phyloP scores from a whole-genome alignment of 495 filamentous ascomycete genomes.

The Talaromyces thailandensis region DNA sequence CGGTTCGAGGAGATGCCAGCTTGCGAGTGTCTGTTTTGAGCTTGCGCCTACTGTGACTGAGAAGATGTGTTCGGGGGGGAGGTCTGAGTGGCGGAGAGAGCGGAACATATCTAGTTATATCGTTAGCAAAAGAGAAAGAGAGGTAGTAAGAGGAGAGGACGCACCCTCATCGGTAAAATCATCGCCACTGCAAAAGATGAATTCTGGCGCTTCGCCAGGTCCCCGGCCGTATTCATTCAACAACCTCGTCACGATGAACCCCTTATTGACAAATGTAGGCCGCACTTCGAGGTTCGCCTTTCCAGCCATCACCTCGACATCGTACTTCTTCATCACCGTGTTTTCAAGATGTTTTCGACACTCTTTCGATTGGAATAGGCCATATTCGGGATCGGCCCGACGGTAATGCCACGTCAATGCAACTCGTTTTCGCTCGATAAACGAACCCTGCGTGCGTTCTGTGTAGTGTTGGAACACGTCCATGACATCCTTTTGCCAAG shows the following conservation, averaged over 20 bases:
- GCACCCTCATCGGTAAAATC: constrained; percentile 96
- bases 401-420: constrained; percentile 97
- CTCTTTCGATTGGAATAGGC: constrained; percentile 60
- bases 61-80: constrained; percentile 61
- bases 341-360: constrained; percentile 69
- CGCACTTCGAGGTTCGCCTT: constrained; percentile 96
- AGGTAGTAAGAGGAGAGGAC: constrained; percentile 9
- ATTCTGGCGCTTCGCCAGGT: constrained; percentile 52
- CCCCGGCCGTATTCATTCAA: constrained; percentile 52
- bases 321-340: constrained; percentile 65
- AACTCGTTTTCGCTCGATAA: constrained; percentile 85
- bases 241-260: constrained; percentile 76
- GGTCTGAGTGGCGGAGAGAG: constrained; percentile 47
- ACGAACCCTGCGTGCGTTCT: constrained; percentile 76
- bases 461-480: constrained; percentile 78
- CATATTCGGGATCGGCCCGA: constrained; percentile 75
- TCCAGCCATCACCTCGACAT: constrained; percentile 89
- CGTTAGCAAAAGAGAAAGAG: constrained; percentile 1
- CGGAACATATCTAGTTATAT: constrained; percentile 48
- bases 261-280: constrained; percentile 93
- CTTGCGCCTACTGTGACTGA: constrained; percentile 81
- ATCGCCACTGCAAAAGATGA: constrained; percentile 84
- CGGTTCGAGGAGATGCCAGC: constrained; percentile 80
- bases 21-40: constrained; percentile 77
- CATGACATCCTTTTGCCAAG: constrained; percentile 75